Evolutionary conservation across 495 filamentous ascomycete species (phyloP), one percentile per base, ranked within the genome.

Genomic region (Parachaetomium inaequale): DNA sequence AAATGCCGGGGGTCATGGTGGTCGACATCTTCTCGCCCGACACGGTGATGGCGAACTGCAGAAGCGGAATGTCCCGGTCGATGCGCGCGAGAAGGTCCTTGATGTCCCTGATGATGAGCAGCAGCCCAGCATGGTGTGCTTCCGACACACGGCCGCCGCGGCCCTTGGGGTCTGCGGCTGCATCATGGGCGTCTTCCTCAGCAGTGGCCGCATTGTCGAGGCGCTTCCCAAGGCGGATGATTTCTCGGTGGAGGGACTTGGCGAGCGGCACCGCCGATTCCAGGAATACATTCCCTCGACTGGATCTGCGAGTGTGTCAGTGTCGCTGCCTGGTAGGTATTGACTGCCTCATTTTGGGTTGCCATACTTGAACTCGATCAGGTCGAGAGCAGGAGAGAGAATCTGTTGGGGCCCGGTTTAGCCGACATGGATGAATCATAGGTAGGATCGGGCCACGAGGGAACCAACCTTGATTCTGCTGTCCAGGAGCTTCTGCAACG

Each of bases 1-100:
- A 98, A 25, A 98, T 88, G 6, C 90, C 91, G 2, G 88, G 78
- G 7, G 90, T 90, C 45, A 96, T 77, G 36, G 82, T 86, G 0
- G 91, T 88, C 1, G 90, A 91, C 50, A 96, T 74, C 63, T 84
- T 93, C 25, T 91, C 92, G 0, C 95, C 95, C 5, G 95, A 98
- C 7, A 94, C 95, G 3, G 92, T 93, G 67, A 99, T 96, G 36
- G 95, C 96, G 21, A 99, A 81, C 64, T 91, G 96, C 72, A 99
- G 91, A 2, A 96, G 80, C 6, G 94, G 93, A 19, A 99, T 91
- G 25, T 93, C 90, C 72, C 96, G 88, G 70, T 99, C 95, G 55
- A 99, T 96, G 6, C 88, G 84, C 21, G 70, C 70, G 10, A 98
- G 82, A 17, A 99, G 75, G 31, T 76, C 83, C 64, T 87, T 89